phyloP scores from a whole-genome alignment of 2,329 filamentous ascomycete species.

The Hypomyces rosellus region DNA sequence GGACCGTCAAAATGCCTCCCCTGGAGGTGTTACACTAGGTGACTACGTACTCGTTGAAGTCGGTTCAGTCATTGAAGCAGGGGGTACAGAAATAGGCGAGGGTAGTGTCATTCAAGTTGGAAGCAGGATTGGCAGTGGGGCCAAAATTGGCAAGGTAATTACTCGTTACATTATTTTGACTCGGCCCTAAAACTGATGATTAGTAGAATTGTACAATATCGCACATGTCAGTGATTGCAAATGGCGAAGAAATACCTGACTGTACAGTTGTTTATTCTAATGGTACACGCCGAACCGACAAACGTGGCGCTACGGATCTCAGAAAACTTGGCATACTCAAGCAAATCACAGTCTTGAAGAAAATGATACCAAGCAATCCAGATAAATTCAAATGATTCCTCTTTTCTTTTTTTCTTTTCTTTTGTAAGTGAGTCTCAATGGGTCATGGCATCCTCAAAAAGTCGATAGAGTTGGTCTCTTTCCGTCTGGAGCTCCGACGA shows the following conservation, averaged over 20 bases:
- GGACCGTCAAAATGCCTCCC: conserved; percentile 18
- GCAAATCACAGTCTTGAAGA: conserved; percentile 61
- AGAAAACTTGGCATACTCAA: conserved; percentile 58
- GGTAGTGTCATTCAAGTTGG: conserved; percentile 56
- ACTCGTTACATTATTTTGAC: background rate
- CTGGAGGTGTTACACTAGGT: conserved; percentile 48
- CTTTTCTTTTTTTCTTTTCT: too few species aligned
- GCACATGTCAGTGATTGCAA: conserved; percentile 52
- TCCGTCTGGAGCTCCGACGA: conserved; percentile 63
- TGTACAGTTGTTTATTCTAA: conserved; percentile 65
- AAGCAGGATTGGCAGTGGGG: conserved; percentile 52
- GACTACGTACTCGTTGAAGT: conserved; percentile 59
- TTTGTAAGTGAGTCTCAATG: conserved; percentile 19
- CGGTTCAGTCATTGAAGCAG: conserved; percentile 54
- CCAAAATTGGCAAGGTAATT: conserved; percentile 55
- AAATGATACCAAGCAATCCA: conserved; percentile 60
- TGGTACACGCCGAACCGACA: conserved; percentile 52
- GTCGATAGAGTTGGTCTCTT: conserved; percentile 59
- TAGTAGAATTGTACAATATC: conserved; percentile 63
- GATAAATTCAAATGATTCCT: conserved; percentile 37
- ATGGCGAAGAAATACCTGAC: conserved; percentile 55
- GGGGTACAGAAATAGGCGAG: conserved; percentile 55
- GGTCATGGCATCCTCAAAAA: conserved; percentile 59
- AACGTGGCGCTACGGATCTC: conserved; percentile 54
- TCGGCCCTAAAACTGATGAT: conserved; percentile 5